Conservation (phyloP, 768 basidiomycete genomes). For the Psilocybe cubensis region DNA sequence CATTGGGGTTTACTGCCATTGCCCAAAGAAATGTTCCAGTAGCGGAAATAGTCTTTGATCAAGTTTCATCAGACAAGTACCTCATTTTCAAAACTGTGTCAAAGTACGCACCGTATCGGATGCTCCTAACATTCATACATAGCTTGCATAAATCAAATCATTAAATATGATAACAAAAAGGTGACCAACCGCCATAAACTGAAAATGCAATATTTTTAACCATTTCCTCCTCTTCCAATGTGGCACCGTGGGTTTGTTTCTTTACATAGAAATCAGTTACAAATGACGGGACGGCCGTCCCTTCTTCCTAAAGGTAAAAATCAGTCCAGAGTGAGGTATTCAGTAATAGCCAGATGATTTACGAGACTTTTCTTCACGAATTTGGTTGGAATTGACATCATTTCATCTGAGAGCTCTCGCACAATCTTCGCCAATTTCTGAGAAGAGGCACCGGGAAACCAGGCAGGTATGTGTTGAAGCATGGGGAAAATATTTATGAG, state of each 20-base stretch:
- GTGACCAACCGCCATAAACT: constrained; percentile 14
- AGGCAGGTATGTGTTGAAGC: constrained; percentile 14
- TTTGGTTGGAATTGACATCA: constrained; percentile 9
- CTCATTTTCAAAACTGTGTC: too few species aligned
- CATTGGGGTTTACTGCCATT: constrained; percentile 32
- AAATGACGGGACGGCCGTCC: constrained; percentile 13
- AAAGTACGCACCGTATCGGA: constrained; percentile 13
- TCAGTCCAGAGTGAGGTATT: not conserved
- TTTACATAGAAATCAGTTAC: constrained; percentile 15
- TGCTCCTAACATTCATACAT: constrained; percentile 3
- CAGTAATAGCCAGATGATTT: not conserved
- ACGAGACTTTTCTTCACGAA: constrained; percentile 7
- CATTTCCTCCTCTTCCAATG: constrained; percentile 10
- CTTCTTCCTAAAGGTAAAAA: constrained; percentile 4
- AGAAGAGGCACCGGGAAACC: constrained; percentile 14
- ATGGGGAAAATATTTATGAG: constrained; percentile 14
- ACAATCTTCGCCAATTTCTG: constrained; percentile 1
- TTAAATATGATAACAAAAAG: not conserved
- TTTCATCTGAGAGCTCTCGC: not conserved
- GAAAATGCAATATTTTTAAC: constrained; percentile 15
- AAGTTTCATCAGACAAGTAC: not conserved
- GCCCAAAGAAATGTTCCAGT: constrained; percentile 29
- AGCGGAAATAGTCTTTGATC: constrained; percentile 15
- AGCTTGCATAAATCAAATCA: not conserved
- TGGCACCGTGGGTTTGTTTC: not conserved